Evolutionary conservation across 495 filamentous ascomycete genomes (phyloP).

Genomic region (Beverwykella pulmonaria): DNA sequence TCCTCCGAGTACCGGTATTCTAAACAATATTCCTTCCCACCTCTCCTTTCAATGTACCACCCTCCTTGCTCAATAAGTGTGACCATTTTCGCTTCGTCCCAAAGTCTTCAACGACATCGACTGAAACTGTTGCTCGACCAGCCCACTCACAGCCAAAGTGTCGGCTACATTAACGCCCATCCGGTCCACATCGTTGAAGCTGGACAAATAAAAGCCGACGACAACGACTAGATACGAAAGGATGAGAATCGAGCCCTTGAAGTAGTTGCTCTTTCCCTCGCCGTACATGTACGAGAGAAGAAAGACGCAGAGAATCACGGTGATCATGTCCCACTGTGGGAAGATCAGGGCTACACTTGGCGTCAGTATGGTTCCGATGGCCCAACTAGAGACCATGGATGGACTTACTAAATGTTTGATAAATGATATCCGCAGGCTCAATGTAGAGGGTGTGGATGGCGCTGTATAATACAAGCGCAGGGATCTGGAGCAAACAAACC

Average conservation of each 20-base stretch:
- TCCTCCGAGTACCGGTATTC: not conserved
- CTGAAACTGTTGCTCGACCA: conserved; percentile 31
- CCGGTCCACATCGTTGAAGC: conserved; percentile 65
- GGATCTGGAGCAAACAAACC: conserved; percentile 95
- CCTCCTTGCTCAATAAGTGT: conserved; percentile 13
- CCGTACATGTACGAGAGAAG: conserved; percentile 96
- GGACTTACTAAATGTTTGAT: conserved; percentile 75
- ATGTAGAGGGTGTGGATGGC: conserved; percentile 60
- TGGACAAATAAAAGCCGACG: conserved; percentile 86
- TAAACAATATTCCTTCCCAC: not conserved
- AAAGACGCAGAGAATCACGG: conserved; percentile 96
- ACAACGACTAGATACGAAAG: conserved; percentile 92
- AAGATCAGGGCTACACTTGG: conserved; percentile 73
- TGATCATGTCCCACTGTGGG: conserved; percentile 99
- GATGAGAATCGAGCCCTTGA: conserved; percentile 91
- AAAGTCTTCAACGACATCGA: conserved; percentile 34
- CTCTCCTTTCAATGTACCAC: no score
- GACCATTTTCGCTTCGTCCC: conserved; percentile 12
- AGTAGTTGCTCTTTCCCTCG: conserved; percentile 94
- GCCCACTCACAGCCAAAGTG: conserved; percentile 32
- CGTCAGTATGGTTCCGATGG: conserved; percentile 17
- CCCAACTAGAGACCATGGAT: not conserved
- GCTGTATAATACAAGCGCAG: conserved; percentile 88
- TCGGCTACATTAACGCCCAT: conserved; percentile 51
- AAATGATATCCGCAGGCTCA: conserved; percentile 60